phyloP scores from a whole-genome alignment of 208 protist species.

The Trypanosoma cruzi region DNA sequence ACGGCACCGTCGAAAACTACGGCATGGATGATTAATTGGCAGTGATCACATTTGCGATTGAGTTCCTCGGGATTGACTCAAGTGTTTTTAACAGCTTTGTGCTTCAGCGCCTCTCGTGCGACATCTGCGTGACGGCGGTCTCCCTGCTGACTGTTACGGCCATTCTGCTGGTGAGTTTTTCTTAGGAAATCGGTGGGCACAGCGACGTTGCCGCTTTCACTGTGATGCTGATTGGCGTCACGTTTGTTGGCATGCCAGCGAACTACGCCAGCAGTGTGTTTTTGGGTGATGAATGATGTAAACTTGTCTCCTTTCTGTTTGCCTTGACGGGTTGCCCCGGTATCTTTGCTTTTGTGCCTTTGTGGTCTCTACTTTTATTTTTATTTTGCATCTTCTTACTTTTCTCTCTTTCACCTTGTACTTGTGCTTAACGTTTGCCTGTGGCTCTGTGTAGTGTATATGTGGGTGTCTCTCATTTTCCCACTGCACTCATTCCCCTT shows the following conservation, averaged over 20 bases:
- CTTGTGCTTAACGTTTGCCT: background rate
- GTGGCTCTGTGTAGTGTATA: background rate
- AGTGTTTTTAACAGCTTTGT: conserved; percentile 80
- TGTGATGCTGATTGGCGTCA: conserved; percentile 72
- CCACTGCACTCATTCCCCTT: background rate
- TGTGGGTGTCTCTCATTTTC: background rate
- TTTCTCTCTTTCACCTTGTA: background rate
- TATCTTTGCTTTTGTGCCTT: background rate
- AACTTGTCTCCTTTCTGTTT: too few species aligned
- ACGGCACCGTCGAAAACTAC: conserved; percentile 48
- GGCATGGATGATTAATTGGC: conserved; percentile 66
- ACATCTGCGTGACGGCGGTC: conserved; percentile 72
- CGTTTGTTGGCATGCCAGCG: conserved; percentile 55
- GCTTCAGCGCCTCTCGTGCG: conserved; percentile 62
- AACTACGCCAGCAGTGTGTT: conserved; percentile 84
- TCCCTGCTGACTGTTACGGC: conserved; percentile 51
- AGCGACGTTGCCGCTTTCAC: conserved; percentile 59
- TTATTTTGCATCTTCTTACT: background rate
- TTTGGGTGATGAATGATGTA: too few species aligned
- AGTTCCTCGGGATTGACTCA: conserved; percentile 84
- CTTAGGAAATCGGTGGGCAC: conserved; percentile 43
- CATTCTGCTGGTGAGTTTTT: conserved; percentile 76
- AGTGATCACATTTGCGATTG: conserved; percentile 77
- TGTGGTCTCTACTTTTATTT: background rate
- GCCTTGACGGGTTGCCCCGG: too few species aligned